Evolutionary conservation across 257 asterid genomes (phyloP), one percentile per base, ranked within the genome.

Genomic region (Solanum okadae): DNA sequence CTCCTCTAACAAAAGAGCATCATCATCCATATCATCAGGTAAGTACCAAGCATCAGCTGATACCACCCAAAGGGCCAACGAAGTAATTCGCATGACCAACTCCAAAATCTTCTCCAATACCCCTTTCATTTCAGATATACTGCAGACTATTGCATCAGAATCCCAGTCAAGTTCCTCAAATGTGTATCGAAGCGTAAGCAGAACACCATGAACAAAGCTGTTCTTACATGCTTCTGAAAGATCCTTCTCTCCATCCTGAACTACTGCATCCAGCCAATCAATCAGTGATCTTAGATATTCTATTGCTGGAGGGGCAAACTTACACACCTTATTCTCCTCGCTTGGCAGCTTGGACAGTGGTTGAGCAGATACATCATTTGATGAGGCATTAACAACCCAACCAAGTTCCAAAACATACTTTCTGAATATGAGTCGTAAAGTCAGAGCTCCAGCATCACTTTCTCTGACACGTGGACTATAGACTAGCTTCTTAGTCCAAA

Each of bases 381-480:
- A 85, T 59, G 98, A 93, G 84, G 93, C 92, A 87, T 87, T 90
- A 88, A 96, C 91, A 56, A 90, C 90, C 98, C 98, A 96, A 79
- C 97, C 87, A 71, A 93, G 96, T 89, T 95, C 98, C 88, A 96
- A 63, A 42, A 95, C 99, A 91, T 95, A 97, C 93, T 97, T 97
- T 90, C 98, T 93, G 72, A 97, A 97, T 73, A 97, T 90, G 89
- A 97, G 98, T 61, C 98, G 95, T 75, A 96, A 90, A 85, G 97
- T 93, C 89, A 97, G 95, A 89, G 99, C 98, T 85, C 99, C 99
- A 88, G 99, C 99, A 92, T 97, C 99, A 93, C 97, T 92, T 93
- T 97, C 99, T 89, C 99, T 91, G 67, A 97, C 99, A 49, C 99
- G 99, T 87, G 99, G 98, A 88, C 98, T 96, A 90, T 97, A 93